Conservation (phyloP, 2,329 filamentous ascomycete species). For the Penicillium polonicum region DNA sequence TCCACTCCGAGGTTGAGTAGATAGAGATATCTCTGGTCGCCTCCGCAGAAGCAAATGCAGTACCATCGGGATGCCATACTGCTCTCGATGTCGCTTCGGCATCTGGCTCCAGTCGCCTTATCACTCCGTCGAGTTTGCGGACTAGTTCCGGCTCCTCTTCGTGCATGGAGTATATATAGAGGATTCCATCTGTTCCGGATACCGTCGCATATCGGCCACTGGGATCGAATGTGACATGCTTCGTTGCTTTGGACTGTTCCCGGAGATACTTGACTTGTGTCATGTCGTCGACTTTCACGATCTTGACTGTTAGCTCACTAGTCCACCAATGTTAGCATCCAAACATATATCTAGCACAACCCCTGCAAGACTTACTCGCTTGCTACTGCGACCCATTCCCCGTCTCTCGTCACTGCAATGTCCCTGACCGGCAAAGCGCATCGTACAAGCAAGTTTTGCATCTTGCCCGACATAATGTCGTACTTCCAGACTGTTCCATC, state of each 20-base stretch:
- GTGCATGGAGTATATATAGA: slow-evolving; percentile 85
- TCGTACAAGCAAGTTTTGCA: slow-evolving; percentile 79
- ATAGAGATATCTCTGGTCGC: slow-evolving; percentile 80
- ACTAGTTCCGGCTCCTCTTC: slow-evolving; percentile 77
- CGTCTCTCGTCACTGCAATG: slow-evolving; percentile 76
- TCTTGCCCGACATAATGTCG: slow-evolving; percentile 65
- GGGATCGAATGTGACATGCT: slow-evolving; percentile 85
- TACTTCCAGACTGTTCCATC: slow-evolving; percentile 96
- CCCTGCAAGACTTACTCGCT: slow-evolving; percentile 64
- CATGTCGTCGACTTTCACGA: slow-evolving; percentile 80
- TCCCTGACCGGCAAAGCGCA: slow-evolving; percentile 85
- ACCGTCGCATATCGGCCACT: slow-evolving; percentile 72
- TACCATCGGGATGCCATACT: slow-evolving; percentile 91
- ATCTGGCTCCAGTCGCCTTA: slow-evolving; percentile 74
- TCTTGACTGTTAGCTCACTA: slow-evolving; percentile 80
- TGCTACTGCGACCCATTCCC: slow-evolving; percentile 88
- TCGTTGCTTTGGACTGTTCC: slow-evolving; percentile 83
- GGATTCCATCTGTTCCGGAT: slow-evolving; percentile 81
- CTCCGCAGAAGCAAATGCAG: slow-evolving; percentile 83
- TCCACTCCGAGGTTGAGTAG: slow-evolving; percentile 86
- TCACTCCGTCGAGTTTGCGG: slow-evolving; percentile 80
- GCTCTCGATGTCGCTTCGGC: slow-evolving; percentile 71
- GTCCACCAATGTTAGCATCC: slow-evolving; percentile 22
- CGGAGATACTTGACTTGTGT: slow-evolving; percentile 72
- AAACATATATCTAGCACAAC: not conserved